Evolutionary conservation across 805 yeast species (phyloP), one percentile per base, ranked within the genome.

Genomic region (Saccharomyces jurei): DNA sequence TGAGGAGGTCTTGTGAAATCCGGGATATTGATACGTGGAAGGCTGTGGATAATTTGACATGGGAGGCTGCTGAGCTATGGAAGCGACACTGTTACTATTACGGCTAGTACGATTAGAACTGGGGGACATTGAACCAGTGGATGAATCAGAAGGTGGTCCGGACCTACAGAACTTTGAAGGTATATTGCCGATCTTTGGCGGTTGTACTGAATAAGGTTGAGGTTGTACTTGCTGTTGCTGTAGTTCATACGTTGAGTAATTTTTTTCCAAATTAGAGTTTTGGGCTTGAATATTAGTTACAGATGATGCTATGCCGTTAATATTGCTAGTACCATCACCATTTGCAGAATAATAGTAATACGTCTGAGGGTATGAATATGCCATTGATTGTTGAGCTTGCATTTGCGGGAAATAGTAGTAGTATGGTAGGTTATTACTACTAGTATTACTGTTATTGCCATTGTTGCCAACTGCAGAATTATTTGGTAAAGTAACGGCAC

Each of bases 11-110:
- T 55, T 54, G 46, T 53, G 58, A 54, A 60, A 60, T 6, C 63
- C 63, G 9, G 63, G 63, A 31, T 58, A 60, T 48, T 58, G 59
- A 49, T 60, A 60, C 2, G 54, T 54, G 21, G 53, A 52, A 22
- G 56, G 59, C 6, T 41, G 52, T 25, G 49, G 31, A 29, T 52
- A 52, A 11, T 32, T 29, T 11, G 41, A 17, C 11, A 41, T n/a
- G 5, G 51, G 44, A 13, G 50, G 52, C 25, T 52, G 41, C 25
- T 41, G 26, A 2, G 46, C 30, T 29, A 25, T 21, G 17, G 26
- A 21, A 10, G 41, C 10, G 26, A 11, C 48, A 52, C 29, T 46
- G 46, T 27, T 52, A 52, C 21, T 28, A 41, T 29, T 28, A 31
- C 44, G 30, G 41, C 29, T 29, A 36, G 46, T 51, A 54, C 22